Evolutionary conservation across 306 rosid species (phyloP).

Genomic region (Cotoneaster glaucophyllus): DNA sequence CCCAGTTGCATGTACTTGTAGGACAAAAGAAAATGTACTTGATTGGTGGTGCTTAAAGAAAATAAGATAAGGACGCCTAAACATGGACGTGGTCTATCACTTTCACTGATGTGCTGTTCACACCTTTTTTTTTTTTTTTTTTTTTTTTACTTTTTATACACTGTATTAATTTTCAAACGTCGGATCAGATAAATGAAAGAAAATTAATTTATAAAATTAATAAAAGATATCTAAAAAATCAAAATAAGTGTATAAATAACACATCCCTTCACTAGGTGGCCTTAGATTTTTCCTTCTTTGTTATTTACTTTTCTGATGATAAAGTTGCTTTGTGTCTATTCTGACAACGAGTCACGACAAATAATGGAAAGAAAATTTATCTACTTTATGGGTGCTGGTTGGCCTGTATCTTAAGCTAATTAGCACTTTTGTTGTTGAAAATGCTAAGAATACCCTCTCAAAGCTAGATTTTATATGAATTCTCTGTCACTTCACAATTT

Average conservation of each 20-base stretch:
- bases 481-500: too few species aligned
- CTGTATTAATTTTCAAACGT: too few species aligned
- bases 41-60: not conserved
- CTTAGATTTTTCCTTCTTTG: not conserved
- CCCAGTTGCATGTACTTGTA: not conserved
- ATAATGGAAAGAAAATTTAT: too few species aligned
- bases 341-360: not conserved
- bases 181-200: too few species aligned
- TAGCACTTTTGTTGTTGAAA: too few species aligned
- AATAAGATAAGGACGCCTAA: not conserved
- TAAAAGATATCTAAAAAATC: fast-evolving
- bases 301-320: not conserved
- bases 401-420: too few species aligned
- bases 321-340: constrained; percentile 4
- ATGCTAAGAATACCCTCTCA: too few species aligned
- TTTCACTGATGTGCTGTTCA: not conserved
- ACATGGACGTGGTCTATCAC: not conserved
- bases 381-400: too few species aligned
- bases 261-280: not conserved
- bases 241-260: too few species aligned
- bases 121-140: too few species aligned
- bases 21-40: not conserved
- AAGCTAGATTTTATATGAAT: fast-evolving
- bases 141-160: too few species aligned
- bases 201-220: too few species aligned